Percentiles rank a stretch among this genome's conserved stretches.
Conservation (phyloP, 1,284 basidiomycete genomes). For the Serendipita sp. region DNA sequence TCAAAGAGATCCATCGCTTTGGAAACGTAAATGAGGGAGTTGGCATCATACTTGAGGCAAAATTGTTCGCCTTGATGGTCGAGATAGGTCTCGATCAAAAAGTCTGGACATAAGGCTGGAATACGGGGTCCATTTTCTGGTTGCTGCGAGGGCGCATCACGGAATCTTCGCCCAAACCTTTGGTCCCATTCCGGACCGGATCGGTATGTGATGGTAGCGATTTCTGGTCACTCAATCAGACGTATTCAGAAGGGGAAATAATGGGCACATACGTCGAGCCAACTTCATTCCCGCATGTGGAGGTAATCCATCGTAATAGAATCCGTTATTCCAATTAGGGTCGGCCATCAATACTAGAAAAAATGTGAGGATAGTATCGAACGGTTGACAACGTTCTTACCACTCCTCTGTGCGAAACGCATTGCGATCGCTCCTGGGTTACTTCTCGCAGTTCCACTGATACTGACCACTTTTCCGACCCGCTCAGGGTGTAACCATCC, state of each 20-base stretch:
- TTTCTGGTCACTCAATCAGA: conserved; percentile 43
- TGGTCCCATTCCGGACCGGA: conserved; percentile 99
- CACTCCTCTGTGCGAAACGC: conserved; percentile 89
- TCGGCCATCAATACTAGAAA: conserved; percentile 88
- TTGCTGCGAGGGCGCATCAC: conserved; percentile 28
- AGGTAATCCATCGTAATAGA: conserved; percentile 90
- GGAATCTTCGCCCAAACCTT: conserved; percentile 76
- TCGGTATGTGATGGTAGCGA: conserved; percentile 97
- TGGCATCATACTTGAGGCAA: conserved; percentile 97
- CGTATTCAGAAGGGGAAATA: not conserved
- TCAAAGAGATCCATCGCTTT: conserved; percentile 99
- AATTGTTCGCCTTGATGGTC: conserved; percentile 96
- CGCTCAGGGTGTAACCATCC: conserved; percentile 85
- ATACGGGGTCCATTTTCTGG: conserved; percentile 27
- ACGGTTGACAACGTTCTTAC: conserved; percentile 30
- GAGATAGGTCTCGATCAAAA: conserved; percentile 96
- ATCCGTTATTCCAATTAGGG: conserved; percentile 98
- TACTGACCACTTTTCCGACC: conserved; percentile 80
- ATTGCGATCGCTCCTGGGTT: conserved; percentile 88
- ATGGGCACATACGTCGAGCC: conserved; percentile 62
- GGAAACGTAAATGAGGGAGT: conserved; percentile 94
- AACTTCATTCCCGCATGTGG: conserved; percentile 98
- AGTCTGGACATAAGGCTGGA: conserved; percentile 87
- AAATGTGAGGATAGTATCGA: conserved; percentile 1
- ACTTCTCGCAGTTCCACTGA: conserved; percentile 86